These are phyloP conservation scores for Trichosanthes truncata DNA, from an alignment of 306 rosid species.

Conservation along the genomic window DNA sequence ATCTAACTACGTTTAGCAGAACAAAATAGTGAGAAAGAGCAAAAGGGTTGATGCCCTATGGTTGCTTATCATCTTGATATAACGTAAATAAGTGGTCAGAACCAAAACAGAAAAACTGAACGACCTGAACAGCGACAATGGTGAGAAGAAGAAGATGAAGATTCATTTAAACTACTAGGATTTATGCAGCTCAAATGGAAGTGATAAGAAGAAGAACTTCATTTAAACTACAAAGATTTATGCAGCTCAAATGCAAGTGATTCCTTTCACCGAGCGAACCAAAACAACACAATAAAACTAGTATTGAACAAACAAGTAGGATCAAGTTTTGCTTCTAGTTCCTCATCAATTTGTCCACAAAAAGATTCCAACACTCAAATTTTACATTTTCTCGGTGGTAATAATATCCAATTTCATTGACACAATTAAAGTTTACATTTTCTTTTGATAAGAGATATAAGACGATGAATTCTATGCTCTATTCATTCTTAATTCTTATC, in stretches of 20 bases:
- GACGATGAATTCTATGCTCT: not conserved
- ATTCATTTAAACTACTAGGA: not conserved
- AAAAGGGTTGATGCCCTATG: not conserved
- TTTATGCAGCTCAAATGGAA: not conserved
- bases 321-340: not conserved
- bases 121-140: not conserved
- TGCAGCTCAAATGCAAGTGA: not conserved
- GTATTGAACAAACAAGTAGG: not conserved
- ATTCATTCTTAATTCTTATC: not conserved
- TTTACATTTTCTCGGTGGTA: not conserved
- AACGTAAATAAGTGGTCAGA: not conserved
- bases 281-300: not conserved
- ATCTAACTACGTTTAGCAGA: not conserved
- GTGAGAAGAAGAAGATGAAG: not conserved
- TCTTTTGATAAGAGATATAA: not conserved
- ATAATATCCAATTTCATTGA: not conserved
- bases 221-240: not conserved
- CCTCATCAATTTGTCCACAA: not conserved
- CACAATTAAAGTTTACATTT: not conserved
- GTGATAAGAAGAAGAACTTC: not conserved
- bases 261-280: not conserved
- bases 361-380: not conserved
- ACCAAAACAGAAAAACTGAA: not conserved
- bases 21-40: not conserved
- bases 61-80: not conserved